A percentile compares a stretch with the other conserved stretches of the same genome.
Evolutionary conservation across 495 filamentous ascomycete species (phyloP).

Genomic region (Bombardia bombarda): DNA sequence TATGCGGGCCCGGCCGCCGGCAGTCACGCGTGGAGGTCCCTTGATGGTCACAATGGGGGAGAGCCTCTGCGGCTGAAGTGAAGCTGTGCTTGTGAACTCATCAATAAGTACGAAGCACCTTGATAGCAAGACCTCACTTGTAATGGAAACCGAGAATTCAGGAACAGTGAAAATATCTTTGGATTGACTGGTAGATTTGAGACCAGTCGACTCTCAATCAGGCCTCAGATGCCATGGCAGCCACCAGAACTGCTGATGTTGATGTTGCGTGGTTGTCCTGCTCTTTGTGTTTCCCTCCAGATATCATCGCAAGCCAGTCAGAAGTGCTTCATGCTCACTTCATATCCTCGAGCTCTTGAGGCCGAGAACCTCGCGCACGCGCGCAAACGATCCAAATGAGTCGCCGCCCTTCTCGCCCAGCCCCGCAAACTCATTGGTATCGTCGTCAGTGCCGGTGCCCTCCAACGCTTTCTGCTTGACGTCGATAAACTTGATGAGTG

Average conservation of each 20-base stretch:
- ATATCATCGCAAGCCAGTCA: not conserved
- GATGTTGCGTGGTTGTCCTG: not conserved
- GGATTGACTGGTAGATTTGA: not conserved
- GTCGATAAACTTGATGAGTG: not conserved
- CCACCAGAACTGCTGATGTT: not conserved
- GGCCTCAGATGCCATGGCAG: not conserved
- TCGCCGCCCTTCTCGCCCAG: not conserved
- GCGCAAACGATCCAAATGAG: not conserved
- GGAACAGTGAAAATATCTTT: not conserved
- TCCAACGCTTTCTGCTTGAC: not conserved
- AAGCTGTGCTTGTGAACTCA: not conserved
- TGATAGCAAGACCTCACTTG: not conserved
- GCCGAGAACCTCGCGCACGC: not conserved
- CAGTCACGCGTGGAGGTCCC: not conserved
- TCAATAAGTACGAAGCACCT: too few species aligned
- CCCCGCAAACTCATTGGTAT: too few species aligned
- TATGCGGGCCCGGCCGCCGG: not conserved
- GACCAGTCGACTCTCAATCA: too few species aligned
- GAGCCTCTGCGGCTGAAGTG: not conserved
- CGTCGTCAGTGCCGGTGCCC: not conserved
- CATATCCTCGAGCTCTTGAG: not conserved
- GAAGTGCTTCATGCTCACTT: not conserved
- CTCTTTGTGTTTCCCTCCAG: too few species aligned
- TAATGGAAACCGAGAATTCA: not conserved
- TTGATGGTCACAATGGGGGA: not conserved